Conservation (phyloP, 345 rosid genomes). For the Hibiscus mutabilis region DNA sequence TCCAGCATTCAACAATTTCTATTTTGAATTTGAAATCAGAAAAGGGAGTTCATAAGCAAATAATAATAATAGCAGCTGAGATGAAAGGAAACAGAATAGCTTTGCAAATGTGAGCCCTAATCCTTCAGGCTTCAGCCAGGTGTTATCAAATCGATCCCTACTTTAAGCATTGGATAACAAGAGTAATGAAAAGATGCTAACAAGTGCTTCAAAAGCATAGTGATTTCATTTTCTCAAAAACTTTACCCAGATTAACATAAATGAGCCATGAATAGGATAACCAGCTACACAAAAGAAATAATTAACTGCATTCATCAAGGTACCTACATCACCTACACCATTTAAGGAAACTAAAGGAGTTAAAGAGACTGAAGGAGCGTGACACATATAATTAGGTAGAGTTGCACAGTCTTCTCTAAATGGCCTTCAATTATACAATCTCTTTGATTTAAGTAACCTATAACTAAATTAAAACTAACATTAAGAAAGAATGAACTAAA, state of each 20-base stretch:
- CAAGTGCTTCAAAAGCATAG: not conserved
- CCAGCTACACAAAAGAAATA: not conserved
- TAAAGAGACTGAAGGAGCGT: not conserved
- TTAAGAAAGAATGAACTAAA: not conserved
- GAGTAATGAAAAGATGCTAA: too few relatives aligned
- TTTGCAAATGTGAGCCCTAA: too few relatives aligned
- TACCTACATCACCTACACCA: conserved; percentile 7
- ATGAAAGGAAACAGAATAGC: not conserved
- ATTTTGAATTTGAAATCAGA: not conserved
- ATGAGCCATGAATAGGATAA: not conserved
- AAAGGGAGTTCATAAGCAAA: not conserved
- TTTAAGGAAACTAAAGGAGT: not conserved
- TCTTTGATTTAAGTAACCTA: not conserved
- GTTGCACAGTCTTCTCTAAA: not conserved
- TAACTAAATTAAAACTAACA: not conserved
- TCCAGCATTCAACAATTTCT: not conserved
- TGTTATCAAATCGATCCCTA: too few relatives aligned
- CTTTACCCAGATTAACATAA: not conserved
- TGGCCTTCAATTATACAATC: not conserved
- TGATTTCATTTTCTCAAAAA: not conserved
- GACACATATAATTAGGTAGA: not conserved
- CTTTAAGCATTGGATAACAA: too few relatives aligned
- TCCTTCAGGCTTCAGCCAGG: too few relatives aligned
- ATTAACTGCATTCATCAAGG: conserved; percentile 3
- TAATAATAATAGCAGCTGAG: not conserved